Evolutionary conservation across 2,329 filamentous ascomycete genomes (phyloP).

Genomic region (Waltergamsia citrina): DNA sequence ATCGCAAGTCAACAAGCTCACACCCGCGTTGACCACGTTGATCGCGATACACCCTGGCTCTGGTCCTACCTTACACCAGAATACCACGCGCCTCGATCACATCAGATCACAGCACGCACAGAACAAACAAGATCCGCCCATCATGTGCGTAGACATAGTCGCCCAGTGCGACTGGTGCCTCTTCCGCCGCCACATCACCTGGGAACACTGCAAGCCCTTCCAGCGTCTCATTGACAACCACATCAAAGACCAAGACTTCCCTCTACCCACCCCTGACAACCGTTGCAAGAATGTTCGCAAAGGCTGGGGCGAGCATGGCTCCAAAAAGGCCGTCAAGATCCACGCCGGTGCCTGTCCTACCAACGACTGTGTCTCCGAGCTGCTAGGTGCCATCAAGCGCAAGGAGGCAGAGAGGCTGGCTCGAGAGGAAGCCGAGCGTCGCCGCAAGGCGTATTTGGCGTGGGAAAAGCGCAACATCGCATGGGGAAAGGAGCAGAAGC

Average conservation of each 20-base stretch:
- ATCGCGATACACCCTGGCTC: too few species aligned
- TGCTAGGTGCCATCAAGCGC: background rate
- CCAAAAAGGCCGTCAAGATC: background rate
- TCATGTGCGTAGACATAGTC: conserved; percentile 1
- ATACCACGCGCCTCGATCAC: background rate
- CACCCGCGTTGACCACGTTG: too few species aligned
- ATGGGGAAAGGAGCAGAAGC: too few species aligned
- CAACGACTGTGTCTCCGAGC: background rate
- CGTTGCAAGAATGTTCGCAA: background rate
- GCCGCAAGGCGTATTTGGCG: background rate
- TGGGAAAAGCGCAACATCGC: too few species aligned
- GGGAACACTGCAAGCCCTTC: background rate
- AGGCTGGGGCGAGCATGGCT: background rate
- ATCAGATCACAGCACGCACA: background rate
- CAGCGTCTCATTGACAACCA: background rate
- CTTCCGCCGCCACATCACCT: conserved; percentile 1
- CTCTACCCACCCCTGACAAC: background rate
- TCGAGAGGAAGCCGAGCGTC: background rate
- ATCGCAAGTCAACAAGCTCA: too few species aligned
- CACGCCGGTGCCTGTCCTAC: background rate
- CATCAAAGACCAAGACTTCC: background rate
- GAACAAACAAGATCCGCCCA: background rate
- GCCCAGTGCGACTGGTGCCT: conserved; percentile 2
- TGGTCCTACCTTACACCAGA: too few species aligned
- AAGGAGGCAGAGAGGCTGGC: background rate